Evolutionary conservation across 768 basidiomycete species (phyloP), one percentile per base, ranked within the genome.

Genomic region (Roridomyces roridus): DNA sequence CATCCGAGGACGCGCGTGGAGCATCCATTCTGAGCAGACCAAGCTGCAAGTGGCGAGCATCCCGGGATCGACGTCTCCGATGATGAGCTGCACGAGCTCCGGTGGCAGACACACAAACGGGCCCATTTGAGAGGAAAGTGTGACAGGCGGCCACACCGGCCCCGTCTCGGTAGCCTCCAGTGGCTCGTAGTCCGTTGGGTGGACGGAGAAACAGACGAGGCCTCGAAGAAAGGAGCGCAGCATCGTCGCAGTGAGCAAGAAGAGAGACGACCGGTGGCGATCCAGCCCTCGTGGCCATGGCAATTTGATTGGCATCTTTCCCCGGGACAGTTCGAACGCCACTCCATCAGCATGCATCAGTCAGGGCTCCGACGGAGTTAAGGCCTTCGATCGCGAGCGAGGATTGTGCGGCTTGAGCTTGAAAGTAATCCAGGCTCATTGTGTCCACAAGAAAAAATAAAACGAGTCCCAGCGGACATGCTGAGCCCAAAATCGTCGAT

Each of bases 31-130:
- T 9, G 24, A 4, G 26, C 57, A 59, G 6, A 59, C 57, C 17
- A 59, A n/a, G 46, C 51, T 52, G 46, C 57, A 59, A 28, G 20
- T 39, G 17, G 57, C 45, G 17, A 59, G 57, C 46, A 48, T 59
- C 20, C 23, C 48, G 9, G 45, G 25, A n/a, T 59, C 51, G 51
- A 43, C 46, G 25, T 15, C 47, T 17, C 2, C 20, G 26, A 59
- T 43, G 40, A 59, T 51, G 46, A 52, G 51, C 14, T 59, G 51
- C 6, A 52, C 14, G 5, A 59, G 34, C 25, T 59, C 57, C 3
- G 51, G 18, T 5, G 57, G 57, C 6, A 59, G 46, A 23, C 18
- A 24, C 18, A 11, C n/a, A 39, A 59, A 47, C 25, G 51, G 51
- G 3, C 45, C 24, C 20, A 24, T 2, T 8, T 31, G 17, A 1